Evolutionary conservation across 2,329 filamentous ascomycete species (phyloP), one percentile per base, ranked within the genome.

Genomic region (Diaporthe caulivora): DNA sequence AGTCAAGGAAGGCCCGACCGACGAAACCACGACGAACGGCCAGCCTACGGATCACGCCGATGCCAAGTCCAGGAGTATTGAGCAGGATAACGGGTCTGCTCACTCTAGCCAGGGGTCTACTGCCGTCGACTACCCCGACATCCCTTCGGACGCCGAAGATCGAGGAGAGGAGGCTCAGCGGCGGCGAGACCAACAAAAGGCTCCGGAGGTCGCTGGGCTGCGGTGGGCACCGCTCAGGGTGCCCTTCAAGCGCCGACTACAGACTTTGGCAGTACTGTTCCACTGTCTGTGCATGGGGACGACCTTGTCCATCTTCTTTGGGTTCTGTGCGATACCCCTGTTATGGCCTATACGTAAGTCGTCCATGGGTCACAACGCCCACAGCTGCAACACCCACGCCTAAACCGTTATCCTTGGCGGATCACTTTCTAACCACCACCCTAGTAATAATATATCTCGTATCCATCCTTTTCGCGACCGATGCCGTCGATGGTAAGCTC

Each of bases 301-400:
- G 31, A 88, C 90, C 77, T 88, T 97, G 7, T 93, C 94, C 7
- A 82, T 92, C 73, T 98, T 98, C 86, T 98, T 97, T 86, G 93
- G 97, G 80, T 90, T 95, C 44, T 97, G 95, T 83, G 93, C 94
- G 72, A 95, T 97, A 72, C 97, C 97, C 0, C 85, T 98, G n/a
- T 91, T 92, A 62, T 99, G 97, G 97, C 96, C 96, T 2, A 83
- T 92, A 54, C 80, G 74, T 75, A 67, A 73, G 74, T 75, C 40
- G 8, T 6, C 11, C 21, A 40, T 10, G 2, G 5, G 8, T 5
- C 8, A 40, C 37, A 40, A 13, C 37, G 2, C 37, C 37, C 37
- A 6, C 11, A 6, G 37, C 37, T n/a, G 7, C 37, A 40, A 2
- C 37, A 40, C 37, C 37, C 37, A 40, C 13, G 37, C 37, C 37